These are phyloP conservation scores for Asterophora lycoperdoides DNA, from an alignment of 768 basidiomycete species.

Conservation along the genomic window DNA sequence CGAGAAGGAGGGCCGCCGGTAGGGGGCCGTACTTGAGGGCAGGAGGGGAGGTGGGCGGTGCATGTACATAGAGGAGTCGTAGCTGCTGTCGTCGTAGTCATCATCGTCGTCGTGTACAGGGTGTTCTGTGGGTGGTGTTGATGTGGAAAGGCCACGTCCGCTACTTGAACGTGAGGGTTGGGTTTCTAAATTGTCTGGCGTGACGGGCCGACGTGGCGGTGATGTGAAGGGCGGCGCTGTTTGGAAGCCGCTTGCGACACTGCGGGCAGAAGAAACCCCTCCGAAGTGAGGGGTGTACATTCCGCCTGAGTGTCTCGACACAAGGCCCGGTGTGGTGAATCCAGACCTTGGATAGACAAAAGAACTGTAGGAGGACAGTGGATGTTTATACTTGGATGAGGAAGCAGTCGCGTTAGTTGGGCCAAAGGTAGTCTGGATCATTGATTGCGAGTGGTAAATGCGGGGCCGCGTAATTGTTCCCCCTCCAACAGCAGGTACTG, in stretches of 20 bases:
- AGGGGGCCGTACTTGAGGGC: conserved; percentile 10
- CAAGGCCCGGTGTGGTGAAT: conserved; percentile 22
- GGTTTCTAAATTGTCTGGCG: conserved; percentile 50
- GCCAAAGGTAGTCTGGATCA: conserved; percentile 47
- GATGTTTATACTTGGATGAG: conserved; percentile 17
- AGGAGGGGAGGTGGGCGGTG: conserved; percentile 11
- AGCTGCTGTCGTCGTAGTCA: conserved; percentile 15
- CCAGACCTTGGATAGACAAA: conserved; percentile 18
- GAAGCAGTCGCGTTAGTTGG: conserved; percentile 16
- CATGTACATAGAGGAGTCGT: conserved; percentile 21
- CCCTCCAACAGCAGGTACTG: conserved; percentile 87
- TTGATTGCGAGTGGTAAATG: conserved; percentile 80
- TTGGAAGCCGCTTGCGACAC: conserved; percentile 7
- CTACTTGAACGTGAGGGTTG: conserved; percentile 47
- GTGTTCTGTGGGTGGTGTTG: conserved; percentile 42
- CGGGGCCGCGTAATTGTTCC: conserved; percentile 83
- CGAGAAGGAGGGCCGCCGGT: conserved; percentile 36
- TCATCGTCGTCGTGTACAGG: conserved; percentile 20
- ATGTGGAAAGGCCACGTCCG: conserved; percentile 38
- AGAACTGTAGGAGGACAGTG: conserved; percentile 13
- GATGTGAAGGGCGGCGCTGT: conserved; percentile 13
- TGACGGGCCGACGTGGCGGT: conserved; percentile 34
- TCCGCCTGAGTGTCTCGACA: conserved; percentile 21
- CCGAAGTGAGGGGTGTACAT: conserved; percentile 24
- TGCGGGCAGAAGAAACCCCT: conserved; percentile 7